These are phyloP conservation scores for Shiraia bambusicola DNA, from an alignment of 2,329 filamentous ascomycete species.

Conservation along the genomic window DNA sequence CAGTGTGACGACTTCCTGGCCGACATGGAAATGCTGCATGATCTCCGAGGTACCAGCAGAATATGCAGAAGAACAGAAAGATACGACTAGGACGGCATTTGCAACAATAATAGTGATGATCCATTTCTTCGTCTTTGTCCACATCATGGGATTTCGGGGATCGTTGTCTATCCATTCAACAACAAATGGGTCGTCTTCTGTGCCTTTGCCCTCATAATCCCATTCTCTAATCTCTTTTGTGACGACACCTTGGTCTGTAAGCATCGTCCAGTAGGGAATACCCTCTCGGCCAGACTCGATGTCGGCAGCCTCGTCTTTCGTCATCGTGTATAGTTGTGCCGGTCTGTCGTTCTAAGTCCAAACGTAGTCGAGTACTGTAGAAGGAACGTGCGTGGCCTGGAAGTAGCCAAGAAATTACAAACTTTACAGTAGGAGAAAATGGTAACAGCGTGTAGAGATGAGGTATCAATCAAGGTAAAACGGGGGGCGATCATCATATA, in stretches of 20 bases:
- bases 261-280: slow-evolving; percentile 41
- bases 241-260: slow-evolving; percentile 41
- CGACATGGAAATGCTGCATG: slow-evolving; percentile 43
- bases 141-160: slow-evolving; percentile 49
- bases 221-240: slow-evolving; percentile 43
- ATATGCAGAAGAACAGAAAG: slow-evolving; percentile 48
- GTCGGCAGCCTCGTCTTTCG: slow-evolving; percentile 25
- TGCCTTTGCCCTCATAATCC: slow-evolving; percentile 47
- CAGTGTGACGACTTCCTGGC: slow-evolving; percentile 45
- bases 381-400: background rate
- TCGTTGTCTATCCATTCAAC: slow-evolving; percentile 53
- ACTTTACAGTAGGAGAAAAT: background rate
- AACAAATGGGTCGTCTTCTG: slow-evolving; percentile 48
- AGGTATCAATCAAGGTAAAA: slow-evolving; percentile 2
- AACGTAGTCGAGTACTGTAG: background rate
- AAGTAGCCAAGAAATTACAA: slow-evolving; percentile 5
- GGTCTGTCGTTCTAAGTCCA: background rate
- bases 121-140: slow-evolving; percentile 45
- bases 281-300: slow-evolving; percentile 38
- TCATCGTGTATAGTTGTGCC: slow-evolving; percentile 12
- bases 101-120: slow-evolving; percentile 44
- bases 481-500: slow-evolving; percentile 14
- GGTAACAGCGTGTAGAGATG: background rate
- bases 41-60: slow-evolving; percentile 43
- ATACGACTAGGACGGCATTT: slow-evolving; percentile 47